Evolutionary conservation across 129 eudicot genomes (phyloP).

Genomic region (Arctium minus): DNA sequence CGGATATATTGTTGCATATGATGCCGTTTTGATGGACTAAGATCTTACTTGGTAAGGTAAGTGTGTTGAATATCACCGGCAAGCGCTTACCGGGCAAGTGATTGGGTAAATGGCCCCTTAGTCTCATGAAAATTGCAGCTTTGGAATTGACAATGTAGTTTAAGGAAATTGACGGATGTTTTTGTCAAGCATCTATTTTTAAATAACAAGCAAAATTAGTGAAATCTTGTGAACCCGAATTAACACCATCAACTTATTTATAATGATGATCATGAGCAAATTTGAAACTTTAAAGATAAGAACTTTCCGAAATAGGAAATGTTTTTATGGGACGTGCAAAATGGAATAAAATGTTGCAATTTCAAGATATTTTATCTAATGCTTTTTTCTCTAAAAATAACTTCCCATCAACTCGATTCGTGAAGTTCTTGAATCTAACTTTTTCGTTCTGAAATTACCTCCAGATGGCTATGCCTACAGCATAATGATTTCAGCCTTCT

Average conservation of each 20-base stretch:
- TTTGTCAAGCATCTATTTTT: neutral
- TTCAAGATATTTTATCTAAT: neutral
- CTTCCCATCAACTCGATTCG: neutral
- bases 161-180: neutral
- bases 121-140: neutral
- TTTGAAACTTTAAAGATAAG: too few relatives aligned
- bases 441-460: conserved; percentile 1
- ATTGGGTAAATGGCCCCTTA: too few relatives aligned
- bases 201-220: neutral
- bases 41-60: too few relatives aligned
- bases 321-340: neutral
- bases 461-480: conserved; percentile 91
- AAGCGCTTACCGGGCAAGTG: too few relatives aligned
- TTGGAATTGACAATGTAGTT: neutral
- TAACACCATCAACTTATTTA: too few relatives aligned
- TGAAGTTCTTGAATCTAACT: conserved; percentile 12
- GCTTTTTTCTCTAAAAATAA: neutral
- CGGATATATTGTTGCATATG: too few relatives aligned
- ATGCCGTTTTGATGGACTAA: too few relatives aligned
- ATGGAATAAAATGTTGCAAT: neutral
- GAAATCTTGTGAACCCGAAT: neutral
- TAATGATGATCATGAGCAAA: too few relatives aligned
- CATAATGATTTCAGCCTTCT: conserved; percentile 85
- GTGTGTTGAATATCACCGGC: too few relatives aligned
- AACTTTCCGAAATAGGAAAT: too few relatives aligned